Evolutionary conservation across 108 stramenopile genomes (phyloP), one percentile per base, ranked within the genome.

Genomic region (Pseudonitzschia delicatissima): DNA sequence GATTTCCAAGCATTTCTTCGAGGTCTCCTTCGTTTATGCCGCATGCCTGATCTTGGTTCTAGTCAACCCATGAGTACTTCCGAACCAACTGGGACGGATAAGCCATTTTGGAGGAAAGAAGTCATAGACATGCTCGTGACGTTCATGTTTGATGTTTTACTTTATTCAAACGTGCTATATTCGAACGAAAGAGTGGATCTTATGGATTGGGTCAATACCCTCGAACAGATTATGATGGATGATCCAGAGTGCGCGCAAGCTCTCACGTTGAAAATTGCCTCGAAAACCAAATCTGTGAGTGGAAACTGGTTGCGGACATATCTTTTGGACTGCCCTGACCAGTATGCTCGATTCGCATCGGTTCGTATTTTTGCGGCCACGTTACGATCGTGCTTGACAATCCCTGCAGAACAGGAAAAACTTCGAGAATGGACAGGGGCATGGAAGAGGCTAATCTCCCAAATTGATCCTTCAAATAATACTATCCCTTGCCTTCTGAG

Each of bases 1-100:
- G 96, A 96, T 61, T 94, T 96, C 64, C 95, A 96, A 62, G 32
- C 61, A 13, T 96, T 97, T 57, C 68, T 98, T 44, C 80, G 82
- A 57, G 76, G 84, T 29, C 71, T 96, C 6, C 80, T 96, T 51
- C 78, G 79, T 11, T 37, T 77, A 0, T 88, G 87, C 44, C 82
- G 69, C 11, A 50, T 72, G 31, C 28, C 62, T 9, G 67, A 44
- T 1, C 50, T 26, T 31, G 59, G 51, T 28, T 9, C 25, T 58
- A 64, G 9, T n/a, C 34, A 44, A 55, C 62, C 50, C 21, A 57
- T 76, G 62, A 37, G 58, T 53, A 52, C 62, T 32, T 27, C 60
- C 15, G 13, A 15, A 9, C 60, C 45, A 5, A 33, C n/a, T 9
- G 57, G 42, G 26, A 39, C 13, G 26, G 29, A 4, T 39, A 53